Percentiles rank a stretch among this genome's conserved stretches.
These are phyloP conservation scores for Stephania yunnanensis DNA, from an alignment of 164 flowering plant genomes.

Conservation along the genomic window DNA sequence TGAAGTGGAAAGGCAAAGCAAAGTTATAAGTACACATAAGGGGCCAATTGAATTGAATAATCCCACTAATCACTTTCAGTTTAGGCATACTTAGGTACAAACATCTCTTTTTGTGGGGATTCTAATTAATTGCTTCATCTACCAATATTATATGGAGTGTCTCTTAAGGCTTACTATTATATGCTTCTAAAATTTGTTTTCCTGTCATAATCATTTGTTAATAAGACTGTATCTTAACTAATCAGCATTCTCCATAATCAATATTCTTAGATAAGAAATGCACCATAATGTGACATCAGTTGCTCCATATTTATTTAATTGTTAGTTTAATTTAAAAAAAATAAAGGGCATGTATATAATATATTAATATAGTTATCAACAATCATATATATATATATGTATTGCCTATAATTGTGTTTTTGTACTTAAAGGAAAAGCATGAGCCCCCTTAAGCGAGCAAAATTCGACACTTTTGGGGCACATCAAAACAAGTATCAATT, in stretches of 20 bases:
- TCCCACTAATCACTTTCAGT: conserved; percentile 15
- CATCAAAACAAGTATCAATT: neutral
- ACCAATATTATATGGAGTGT: conserved; percentile 21
- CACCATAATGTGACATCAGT: neutral
- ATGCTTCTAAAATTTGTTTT: conserved; percentile 10
- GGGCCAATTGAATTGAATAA: conserved; percentile 14
- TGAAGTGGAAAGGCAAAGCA: conserved; percentile 28
- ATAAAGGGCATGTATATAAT: neutral
- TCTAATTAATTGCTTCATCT: conserved; percentile 17
- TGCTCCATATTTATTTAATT: neutral
- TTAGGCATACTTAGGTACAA: conserved; percentile 15
- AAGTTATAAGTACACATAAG: conserved; percentile 10
- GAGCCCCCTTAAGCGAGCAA: neutral
- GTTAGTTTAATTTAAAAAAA: neutral
- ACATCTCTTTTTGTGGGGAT: conserved; percentile 17
- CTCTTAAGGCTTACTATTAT: conserved; percentile 20
- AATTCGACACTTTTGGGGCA: no score
- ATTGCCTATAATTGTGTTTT: neutral
- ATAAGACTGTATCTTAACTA: conserved; percentile 9
- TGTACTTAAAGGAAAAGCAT: conserved; percentile 3
- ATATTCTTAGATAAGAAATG: neutral
- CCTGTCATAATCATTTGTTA: conserved; percentile 3
- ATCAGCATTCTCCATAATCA: neutral
- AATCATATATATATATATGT: no score
- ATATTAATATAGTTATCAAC: no score